Conservation (phyloP, 1,139 yeast species). For the Scheffersomyces segobiensis region DNA sequence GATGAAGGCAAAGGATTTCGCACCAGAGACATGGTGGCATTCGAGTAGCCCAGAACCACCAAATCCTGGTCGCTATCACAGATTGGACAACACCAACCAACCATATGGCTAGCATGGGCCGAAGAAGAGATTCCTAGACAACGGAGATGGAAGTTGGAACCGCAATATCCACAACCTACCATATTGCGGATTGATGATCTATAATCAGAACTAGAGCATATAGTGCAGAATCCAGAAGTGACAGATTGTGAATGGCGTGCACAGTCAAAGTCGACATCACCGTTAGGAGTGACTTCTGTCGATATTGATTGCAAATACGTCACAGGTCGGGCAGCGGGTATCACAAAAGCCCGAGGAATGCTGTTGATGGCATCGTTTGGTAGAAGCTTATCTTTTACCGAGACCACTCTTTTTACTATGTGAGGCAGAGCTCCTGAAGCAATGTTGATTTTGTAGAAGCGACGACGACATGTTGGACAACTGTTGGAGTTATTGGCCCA, state of each 20-base stretch:
- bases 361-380: slow-evolving; percentile 39
- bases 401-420: slow-evolving; percentile 9
- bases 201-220: slow-evolving; percentile 41
- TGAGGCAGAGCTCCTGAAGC: slow-evolving; percentile 8
- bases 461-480: slow-evolving; percentile 54
- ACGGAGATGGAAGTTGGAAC: slow-evolving; percentile 33
- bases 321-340: slow-evolving; percentile 18
- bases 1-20: slow-evolving; percentile 1
- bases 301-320: not conserved
- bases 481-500: slow-evolving; percentile 54
- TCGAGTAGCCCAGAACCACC: slow-evolving; percentile 7
- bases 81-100: slow-evolving; percentile 44
- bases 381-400: slow-evolving; percentile 33
- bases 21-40: not conserved
- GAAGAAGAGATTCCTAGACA: slow-evolving; percentile 31
- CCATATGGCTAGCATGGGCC: slow-evolving; percentile 7
- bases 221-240: slow-evolving; percentile 26
- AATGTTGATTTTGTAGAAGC: slow-evolving; percentile 30
- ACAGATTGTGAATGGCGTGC: not conserved
- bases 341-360: slow-evolving; percentile 40
- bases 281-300: not conserved
- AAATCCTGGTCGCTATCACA: slow-evolving; percentile 42
- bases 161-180: slow-evolving; percentile 36
- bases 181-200: slow-evolving; percentile 19
- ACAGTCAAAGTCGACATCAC: not conserved